Evolutionary conservation across 202 grass and related monocot species (phyloP), one percentile per base, ranked within the genome.

Genomic region (Dendrocalamus latiflorus): DNA sequence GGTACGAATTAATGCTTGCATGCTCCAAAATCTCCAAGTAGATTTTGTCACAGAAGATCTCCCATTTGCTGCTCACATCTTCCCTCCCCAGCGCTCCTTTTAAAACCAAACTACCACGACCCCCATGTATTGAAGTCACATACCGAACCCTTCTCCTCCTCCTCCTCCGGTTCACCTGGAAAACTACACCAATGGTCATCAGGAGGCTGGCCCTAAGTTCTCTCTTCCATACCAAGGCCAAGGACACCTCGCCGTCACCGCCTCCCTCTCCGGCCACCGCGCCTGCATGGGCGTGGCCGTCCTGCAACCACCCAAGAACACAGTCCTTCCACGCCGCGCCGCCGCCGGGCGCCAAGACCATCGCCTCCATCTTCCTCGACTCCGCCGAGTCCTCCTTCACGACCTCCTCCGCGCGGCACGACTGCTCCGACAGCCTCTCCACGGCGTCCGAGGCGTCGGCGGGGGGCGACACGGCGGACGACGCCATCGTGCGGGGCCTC

Each of bases 301-400:
- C 91, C 25, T 88, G 85, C 81, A 90, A 88, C 70, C 73, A 53
- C 58, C 85, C 91, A 14, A 86, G 56, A 43, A 84, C 87, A 18
- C 73, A 73, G 44, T 76, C 91, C 80, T 56, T 80, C 70, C 81
- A 72, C 41, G 48, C 26, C 10, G 24, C 45, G 38, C 81, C 70
- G 8, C 79, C 33, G 6, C 6, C 67, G 3, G 78, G 75, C 43
- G 5, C 65, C 38, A 60, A 64, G 13, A 85, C 74, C 56, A 57
- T 89, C 6, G 84, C 74, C 15, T 87, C 92, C 9, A 57, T 89
- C 50, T 85, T 91, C 81, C 59, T 91, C 68, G 84, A 93, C 58
- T 91, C 88, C 18, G 66, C 64, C 1, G 91, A 91, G 53, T 91
- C 86, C 16, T 91, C 90, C 63, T 91, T 93, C 77, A 87, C 88